Conservation (phyloP, 164 flowering plant species). For the Liriodendron chinense region DNA sequence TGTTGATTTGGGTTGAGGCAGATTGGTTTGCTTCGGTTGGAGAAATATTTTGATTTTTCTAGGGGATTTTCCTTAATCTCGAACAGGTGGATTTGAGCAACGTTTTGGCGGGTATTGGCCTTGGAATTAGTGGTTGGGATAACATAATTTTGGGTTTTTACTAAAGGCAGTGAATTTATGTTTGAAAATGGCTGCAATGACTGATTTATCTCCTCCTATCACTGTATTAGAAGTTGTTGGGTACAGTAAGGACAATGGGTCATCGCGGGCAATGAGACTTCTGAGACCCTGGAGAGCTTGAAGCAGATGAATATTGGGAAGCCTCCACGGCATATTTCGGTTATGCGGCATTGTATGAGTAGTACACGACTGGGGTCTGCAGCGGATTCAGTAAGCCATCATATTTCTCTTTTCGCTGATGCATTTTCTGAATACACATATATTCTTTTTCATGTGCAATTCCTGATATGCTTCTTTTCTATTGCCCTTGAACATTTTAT, state of each 20-base stretch:
- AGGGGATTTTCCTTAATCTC: neutral
- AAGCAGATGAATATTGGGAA: constrained; percentile 39
- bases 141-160: constrained; percentile 3
- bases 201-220: constrained; percentile 31
- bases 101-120: neutral
- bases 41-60: neutral
- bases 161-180: constrained; percentile 17
- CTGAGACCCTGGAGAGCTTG: constrained; percentile 26
- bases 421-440: neutral
- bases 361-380: constrained; percentile 31
- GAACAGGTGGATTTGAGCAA: neutral
- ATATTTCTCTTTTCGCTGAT: neutral
- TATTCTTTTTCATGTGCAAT: neutral
- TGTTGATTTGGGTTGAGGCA: neutral
- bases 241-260: constrained; percentile 23
- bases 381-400: constrained; percentile 33
- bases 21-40: neutral
- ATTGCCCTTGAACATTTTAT: neutral
- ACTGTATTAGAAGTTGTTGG: constrained; percentile 30
- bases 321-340: constrained; percentile 54
- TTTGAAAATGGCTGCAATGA: constrained; percentile 37
- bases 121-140: constrained; percentile 2
- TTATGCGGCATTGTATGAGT: constrained; percentile 52
- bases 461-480: neutral
- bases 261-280: constrained; percentile 29